Percentiles rank a stretch among this genome's conserved stretches.
Evolutionary conservation across 129 eudicot species (phyloP).

Genomic region (Centrapalus pauciflorus): DNA sequence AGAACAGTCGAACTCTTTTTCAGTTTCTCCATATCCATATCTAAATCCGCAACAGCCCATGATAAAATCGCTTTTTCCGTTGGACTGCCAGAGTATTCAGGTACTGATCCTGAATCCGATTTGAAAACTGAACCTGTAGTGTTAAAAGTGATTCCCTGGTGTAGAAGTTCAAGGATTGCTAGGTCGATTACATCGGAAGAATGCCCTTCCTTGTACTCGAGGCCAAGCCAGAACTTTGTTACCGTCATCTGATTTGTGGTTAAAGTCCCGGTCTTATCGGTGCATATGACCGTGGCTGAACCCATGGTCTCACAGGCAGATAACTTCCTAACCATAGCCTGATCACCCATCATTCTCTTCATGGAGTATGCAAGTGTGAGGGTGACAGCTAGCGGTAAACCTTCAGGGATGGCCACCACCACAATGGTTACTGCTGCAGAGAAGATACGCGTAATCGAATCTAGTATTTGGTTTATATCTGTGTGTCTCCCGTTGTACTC

Average conservation of each 20-base stretch:
- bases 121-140: constrained; percentile 68
- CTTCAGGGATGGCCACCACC: constrained; percentile 92
- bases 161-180: constrained; percentile 35
- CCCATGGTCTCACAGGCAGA: constrained; percentile 98
- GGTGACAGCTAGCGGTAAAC: constrained; percentile 78
- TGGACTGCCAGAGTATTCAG: constrained; percentile 73
- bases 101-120: constrained; percentile 18
- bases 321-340: constrained; percentile 83
- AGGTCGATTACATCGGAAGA: constrained; percentile 6
- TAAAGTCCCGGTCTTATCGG: constrained; percentile 84
- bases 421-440: constrained; percentile 83
- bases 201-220: constrained; percentile 27
- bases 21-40: constrained; percentile 61
- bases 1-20: constrained; percentile 43
- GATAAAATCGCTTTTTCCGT: constrained; percentile 84
- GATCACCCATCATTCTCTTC: constrained; percentile 92
- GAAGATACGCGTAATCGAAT: constrained; percentile 59
- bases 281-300: constrained; percentile 82
- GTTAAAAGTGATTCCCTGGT: constrained; percentile 70
- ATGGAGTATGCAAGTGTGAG: constrained; percentile 85
- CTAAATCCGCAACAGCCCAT: constrained; percentile 69
- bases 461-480: constrained; percentile 32
- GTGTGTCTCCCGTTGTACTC: constrained; percentile 45
- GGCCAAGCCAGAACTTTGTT: constrained; percentile 65
- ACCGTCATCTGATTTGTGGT: constrained; percentile 81